Evolutionary conservation across 2,329 filamentous ascomycete genomes (phyloP).

Genomic region (Alternaria sp.): DNA sequence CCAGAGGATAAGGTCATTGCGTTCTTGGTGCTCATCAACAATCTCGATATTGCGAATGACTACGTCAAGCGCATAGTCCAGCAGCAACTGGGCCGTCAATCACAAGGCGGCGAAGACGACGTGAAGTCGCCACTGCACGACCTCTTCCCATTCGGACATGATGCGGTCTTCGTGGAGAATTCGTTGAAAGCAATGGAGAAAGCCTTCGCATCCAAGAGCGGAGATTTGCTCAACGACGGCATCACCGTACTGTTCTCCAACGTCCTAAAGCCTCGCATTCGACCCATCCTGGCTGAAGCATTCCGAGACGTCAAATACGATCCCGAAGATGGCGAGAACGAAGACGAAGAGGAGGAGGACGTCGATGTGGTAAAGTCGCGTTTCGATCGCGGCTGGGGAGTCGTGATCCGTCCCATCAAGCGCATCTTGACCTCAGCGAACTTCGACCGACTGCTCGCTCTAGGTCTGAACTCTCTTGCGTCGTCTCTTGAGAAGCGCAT

Average conservation of each 20-base stretch:
- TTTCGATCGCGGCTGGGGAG: conserved; percentile 86
- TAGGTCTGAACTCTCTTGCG: conserved; percentile 76
- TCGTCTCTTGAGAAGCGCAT: conserved; percentile 86
- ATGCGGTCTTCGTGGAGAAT: conserved; percentile 72
- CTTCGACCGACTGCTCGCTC: conserved; percentile 76
- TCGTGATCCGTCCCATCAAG: conserved; percentile 81
- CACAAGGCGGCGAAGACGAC: conserved; percentile 49
- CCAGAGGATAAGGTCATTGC: conserved; percentile 87
- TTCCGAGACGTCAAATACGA: conserved; percentile 91
- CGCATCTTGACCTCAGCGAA: conserved; percentile 81
- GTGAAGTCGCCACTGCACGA: conserved; percentile 54
- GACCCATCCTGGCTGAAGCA: conserved; percentile 82
- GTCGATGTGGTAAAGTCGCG: conserved; percentile 73
- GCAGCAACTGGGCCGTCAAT: conserved; percentile 60
- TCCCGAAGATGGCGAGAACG: conserved; percentile 55
- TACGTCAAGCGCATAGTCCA: conserved; percentile 88
- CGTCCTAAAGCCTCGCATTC: conserved; percentile 82
- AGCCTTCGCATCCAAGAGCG: conserved; percentile 77
- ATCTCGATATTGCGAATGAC: conserved; percentile 88
- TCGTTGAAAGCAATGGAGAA: conserved; percentile 72
- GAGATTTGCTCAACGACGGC: conserved; percentile 82
- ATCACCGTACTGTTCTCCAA: conserved; percentile 86
- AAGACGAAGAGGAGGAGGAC: conserved; percentile 56
- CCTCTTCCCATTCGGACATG: conserved; percentile 80
- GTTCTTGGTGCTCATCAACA: conserved; percentile 94